Conservation (phyloP, 129 eudicot species). For the Saussurea involucrata region DNA sequence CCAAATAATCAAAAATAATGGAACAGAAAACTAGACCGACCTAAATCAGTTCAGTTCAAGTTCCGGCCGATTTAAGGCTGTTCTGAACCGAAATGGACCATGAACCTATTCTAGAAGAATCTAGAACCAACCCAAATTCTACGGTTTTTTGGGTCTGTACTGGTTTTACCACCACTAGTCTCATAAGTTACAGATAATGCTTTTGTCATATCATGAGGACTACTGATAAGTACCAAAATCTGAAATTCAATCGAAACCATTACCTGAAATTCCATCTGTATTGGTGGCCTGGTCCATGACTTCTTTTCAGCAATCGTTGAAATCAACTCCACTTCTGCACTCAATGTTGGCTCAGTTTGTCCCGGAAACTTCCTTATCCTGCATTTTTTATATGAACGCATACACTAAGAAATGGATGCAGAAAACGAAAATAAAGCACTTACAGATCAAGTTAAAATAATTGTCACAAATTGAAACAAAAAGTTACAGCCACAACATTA, state of each 20-base stretch:
- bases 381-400: constrained; percentile 19
- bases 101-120: too few species aligned
- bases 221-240: not conserved
- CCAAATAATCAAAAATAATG: too few species aligned
- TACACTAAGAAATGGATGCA: not conserved
- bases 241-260: not conserved
- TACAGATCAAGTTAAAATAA: not conserved
- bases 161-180: not conserved
- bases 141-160: not conserved
- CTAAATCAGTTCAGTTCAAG: not conserved
- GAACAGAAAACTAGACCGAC: not conserved
- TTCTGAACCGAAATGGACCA: not conserved
- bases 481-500: too few species aligned
- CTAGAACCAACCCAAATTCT: not conserved
- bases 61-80: not conserved
- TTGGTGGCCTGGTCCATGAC: constrained; percentile 98
- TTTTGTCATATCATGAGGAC: not conserved
- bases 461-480: not conserved
- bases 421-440: not conserved
- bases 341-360: constrained; percentile 95
- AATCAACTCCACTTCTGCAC: constrained; percentile 96
- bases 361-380: constrained; percentile 98
- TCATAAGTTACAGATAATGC: not conserved
- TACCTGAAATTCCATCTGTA: constrained; percentile 99
- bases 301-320: constrained; percentile 96